Evolutionary conservation across 345 rosid genomes (phyloP), one percentile per base, ranked within the genome.

Genomic region (Dovyalis caffra): DNA sequence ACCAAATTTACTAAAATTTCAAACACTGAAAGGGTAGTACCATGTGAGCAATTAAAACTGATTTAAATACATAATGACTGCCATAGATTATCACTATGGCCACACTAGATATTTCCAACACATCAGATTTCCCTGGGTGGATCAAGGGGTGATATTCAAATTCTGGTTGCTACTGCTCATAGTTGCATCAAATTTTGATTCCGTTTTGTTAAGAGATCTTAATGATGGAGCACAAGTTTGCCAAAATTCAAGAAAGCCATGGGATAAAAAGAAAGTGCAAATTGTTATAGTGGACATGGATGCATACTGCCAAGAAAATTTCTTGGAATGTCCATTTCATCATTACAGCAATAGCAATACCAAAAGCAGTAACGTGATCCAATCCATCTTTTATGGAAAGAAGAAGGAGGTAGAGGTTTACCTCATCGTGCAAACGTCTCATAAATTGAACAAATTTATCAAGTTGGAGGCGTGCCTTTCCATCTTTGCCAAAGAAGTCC

Each of bases 401-500:
- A 47, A n/a, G 6, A 49, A 1, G 25, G 23, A 34, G 25, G 26
- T 23, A 34, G 62, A 33, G 65, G 68, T 83, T 78, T 84, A 95
- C 99, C 86, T 95, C 99, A 43, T 87, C 86, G 6, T 83, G 86
- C 77, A 95, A 87, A 60, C 85, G n/a, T 45, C 14, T 47, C 68
- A 95, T 63, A 85, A 95, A 95, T 66, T 86, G 83, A 63, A 87
- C 84, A 81, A 95, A 95, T 74, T 87, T 89, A 64, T 90, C 97
- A 74, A 87, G 96, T 38, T 65, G 82, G 29, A 95, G 98, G 61
- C 86, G 20, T 37, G 78, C 43, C 37, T 73, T 81, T 73, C 98
- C 97, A 88, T 91, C 97, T 81, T 87, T 68, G 28, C 97, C 99
- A 74, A 95, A 95, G 78, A 95, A 95, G 87, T 83, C 77, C 78